A percentile compares a stretch with the other conserved stretches of the same genome.
phyloP scores from a whole-genome alignment of 768 basidiomycete species.

The Suillus fuscotomentosus region DNA sequence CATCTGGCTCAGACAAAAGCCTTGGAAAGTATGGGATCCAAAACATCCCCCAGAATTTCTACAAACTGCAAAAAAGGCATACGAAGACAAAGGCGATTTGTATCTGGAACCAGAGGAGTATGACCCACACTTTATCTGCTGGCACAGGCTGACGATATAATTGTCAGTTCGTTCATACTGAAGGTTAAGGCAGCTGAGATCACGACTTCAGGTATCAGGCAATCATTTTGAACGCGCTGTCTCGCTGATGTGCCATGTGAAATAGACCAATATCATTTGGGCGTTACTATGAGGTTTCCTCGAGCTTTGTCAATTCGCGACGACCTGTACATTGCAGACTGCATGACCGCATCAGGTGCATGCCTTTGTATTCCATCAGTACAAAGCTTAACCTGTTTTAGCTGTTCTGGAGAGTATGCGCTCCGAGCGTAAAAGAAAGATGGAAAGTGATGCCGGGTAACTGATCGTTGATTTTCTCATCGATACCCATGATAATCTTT shows the following conservation, averaged over 20 bases:
- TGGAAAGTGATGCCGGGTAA: slow-evolving; percentile 59
- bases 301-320: slow-evolving; percentile 78
- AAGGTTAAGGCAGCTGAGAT: slow-evolving; percentile 95
- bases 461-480: slow-evolving; percentile 4
- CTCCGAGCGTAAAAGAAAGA: slow-evolving; percentile 71
- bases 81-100: slow-evolving; percentile 85
- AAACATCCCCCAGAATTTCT: slow-evolving; percentile 72
- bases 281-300: slow-evolving; percentile 93
- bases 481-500: not conserved
- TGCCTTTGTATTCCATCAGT: not conserved
- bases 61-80: slow-evolving; percentile 53
- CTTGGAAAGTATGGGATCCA: slow-evolving; percentile 81
- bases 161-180: slow-evolving; percentile 82
- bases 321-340: slow-evolving; percentile 71
- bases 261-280: slow-evolving; percentile 79
- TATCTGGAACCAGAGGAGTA: slow-evolving; percentile 91
- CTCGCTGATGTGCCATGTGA: not conserved
- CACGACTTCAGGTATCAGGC: slow-evolving; percentile 58
- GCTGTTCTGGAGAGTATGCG: slow-evolving; percentile 61
- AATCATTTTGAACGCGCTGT: slow-evolving; percentile 2
- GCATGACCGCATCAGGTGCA: slow-evolving; percentile 66
- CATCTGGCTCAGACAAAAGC: slow-evolving; percentile 76
- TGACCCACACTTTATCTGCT: slow-evolving; percentile 13
- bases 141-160: slow-evolving; percentile 4
- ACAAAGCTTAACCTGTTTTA: slow-evolving; percentile 22